Evolutionary conservation across 768 basidiomycete species (phyloP), one percentile per base, ranked within the genome.

Genomic region (Kwoniella newhampshirensis): DNA sequence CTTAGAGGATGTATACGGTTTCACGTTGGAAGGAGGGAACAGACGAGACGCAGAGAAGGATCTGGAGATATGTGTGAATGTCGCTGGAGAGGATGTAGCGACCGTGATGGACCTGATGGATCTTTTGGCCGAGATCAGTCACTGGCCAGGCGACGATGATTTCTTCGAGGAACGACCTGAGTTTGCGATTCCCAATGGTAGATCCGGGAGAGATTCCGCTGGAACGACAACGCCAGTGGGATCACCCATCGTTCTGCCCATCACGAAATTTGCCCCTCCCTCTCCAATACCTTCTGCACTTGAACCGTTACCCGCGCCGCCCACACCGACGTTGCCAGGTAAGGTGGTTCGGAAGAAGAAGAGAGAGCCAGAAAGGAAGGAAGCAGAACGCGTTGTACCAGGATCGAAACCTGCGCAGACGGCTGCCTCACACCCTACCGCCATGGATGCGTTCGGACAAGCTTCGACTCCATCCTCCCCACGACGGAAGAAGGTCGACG

Each of bases 41-140:
- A 11, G 30, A 30, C 46, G 59, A 39, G 12, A 39, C 13, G 20
- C 53, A 15, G 17, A 42, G 9, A 50, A 63, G 35, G 72, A 74
- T 59, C 42, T 74, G 18, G 66, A 66, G 36, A 45, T 73, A 11
- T 73, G 73, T 25, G 54, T 67, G 21, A 56, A 60, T 27, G 67
- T 63, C 4, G 57, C 67, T 4, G 60, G 65, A 15, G 60, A 62
- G 3, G 71, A 76, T 40, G 57, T 75, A 6, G 54, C 68, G 1
- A 60, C 45, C 1, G 71, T 71, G 0, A 66, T 76, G 57, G 69
- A 76, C 48, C 64, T 76, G 17, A 64, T 68, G 57, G 66, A 70
- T 20, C 43, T 71, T 1, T 43, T 76, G 48, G 58, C 53, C 17
- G 75, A 74, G 39, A 60, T 71, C 30, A 57, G 53, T 36, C 47